A percentile compares a stretch with the other conserved stretches of the same genome.
Conservation (phyloP, 169 alveolate genomes). For the Ichthyophthirius multifiliis region DNA sequence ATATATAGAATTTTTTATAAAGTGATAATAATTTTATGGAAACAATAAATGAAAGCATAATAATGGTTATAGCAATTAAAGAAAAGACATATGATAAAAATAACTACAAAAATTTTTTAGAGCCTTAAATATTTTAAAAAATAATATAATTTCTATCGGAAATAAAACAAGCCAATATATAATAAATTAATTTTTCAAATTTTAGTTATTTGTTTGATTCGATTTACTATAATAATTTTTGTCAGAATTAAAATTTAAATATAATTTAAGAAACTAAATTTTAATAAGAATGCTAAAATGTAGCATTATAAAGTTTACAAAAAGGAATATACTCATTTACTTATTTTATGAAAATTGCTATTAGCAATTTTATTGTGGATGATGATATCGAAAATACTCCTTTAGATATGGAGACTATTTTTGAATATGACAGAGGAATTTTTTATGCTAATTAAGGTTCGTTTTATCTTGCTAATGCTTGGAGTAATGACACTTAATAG, state of each 20-base stretch:
- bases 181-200: neutral
- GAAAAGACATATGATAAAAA: neutral
- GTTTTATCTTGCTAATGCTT: neutral
- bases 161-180: neutral
- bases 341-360: neutral
- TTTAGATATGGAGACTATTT: too few species aligned
- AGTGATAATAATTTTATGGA: neutral
- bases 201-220: neutral
- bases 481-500: neutral
- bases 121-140: neutral
- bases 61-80: neutral
- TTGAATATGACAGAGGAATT: constrained; percentile 18
- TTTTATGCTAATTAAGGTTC: neutral
- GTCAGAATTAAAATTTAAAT: neutral
- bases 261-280: neutral
- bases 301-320: neutral
- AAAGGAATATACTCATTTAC: neutral
- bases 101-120: constrained; percentile 1
- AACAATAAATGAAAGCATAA: neutral
- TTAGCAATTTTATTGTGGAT: neutral
- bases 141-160: neutral
- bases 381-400: neutral
- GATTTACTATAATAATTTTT: neutral
- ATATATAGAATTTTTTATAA: neutral
- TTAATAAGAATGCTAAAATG: neutral